A percentile compares a stretch with the other conserved stretches of the same genome.
Evolutionary conservation across 345 rosid genomes (phyloP).

Genomic region (Cardamine occulta): DNA sequence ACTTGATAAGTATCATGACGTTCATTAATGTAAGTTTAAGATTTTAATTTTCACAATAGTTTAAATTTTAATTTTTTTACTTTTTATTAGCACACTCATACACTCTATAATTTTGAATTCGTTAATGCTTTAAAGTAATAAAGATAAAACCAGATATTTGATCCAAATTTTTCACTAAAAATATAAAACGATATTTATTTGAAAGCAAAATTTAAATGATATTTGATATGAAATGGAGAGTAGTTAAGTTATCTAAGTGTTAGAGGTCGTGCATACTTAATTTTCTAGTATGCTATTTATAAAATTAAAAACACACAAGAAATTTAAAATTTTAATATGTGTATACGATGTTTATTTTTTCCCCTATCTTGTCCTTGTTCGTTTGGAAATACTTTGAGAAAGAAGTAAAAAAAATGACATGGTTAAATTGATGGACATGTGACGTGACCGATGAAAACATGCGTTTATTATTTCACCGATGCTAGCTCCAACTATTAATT

Average conservation of each 20-base stretch:
- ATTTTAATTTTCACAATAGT: no score
- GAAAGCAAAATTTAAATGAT: neutral
- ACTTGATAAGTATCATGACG: neutral
- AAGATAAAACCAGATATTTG: neutral
- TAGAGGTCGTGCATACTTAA: neutral
- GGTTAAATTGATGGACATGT: neutral
- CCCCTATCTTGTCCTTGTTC: neutral
- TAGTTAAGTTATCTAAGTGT: neutral
- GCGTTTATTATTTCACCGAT: neutral
- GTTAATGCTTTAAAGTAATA: neutral
- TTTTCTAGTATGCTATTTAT: neutral
- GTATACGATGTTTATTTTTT: neutral
- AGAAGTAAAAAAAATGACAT: neutral
- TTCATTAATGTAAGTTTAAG: neutral
- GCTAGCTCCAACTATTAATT: neutral
- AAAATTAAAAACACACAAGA: no score
- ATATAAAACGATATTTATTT: neutral
- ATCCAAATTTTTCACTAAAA: neutral
- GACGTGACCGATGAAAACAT: neutral
- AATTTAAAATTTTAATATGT: no score
- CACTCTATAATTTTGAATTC: neutral
- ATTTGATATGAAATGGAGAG: neutral
- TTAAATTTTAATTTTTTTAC: no score
- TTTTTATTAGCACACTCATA: no score
- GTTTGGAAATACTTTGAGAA: conserved; percentile 6